Conservation (phyloP, 495 filamentous ascomycete species). For the Xylaria cubensis region DNA sequence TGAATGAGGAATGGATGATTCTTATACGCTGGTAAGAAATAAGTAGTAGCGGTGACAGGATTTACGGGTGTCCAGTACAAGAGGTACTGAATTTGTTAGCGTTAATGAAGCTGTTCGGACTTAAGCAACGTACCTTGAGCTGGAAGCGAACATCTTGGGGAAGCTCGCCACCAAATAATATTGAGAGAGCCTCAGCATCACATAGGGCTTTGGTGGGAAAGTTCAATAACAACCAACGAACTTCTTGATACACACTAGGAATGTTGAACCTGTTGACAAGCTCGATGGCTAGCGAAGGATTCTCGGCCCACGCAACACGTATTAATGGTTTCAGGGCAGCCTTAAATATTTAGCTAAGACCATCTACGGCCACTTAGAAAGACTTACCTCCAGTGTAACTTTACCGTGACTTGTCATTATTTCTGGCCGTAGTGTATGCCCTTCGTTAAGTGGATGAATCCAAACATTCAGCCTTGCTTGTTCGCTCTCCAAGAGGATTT, state of each 20-base stretch:
- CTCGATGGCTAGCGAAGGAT: slow-evolving; percentile 82
- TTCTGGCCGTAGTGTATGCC: slow-evolving; percentile 40
- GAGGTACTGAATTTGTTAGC: slow-evolving; percentile 71
- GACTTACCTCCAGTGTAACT: slow-evolving; percentile 58
- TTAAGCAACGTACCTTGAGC: slow-evolving; percentile 69
- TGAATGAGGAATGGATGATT: slow-evolving; percentile 95
- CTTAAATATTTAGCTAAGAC: slow-evolving; percentile 46
- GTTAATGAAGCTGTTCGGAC: neutral
- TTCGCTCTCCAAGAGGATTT: slow-evolving; percentile 83
- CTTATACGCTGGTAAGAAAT: slow-evolving; percentile 91
- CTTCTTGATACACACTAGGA: slow-evolving; percentile 69
- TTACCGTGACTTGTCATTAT: slow-evolving; percentile 42
- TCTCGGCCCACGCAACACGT: slow-evolving; percentile 83
- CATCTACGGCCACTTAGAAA: neutral
- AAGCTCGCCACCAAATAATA: slow-evolving; percentile 77
- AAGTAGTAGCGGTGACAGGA: slow-evolving; percentile 88
- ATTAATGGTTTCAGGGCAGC: slow-evolving; percentile 65
- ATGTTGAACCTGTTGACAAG: slow-evolving; percentile 80
- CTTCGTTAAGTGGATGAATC: slow-evolving; percentile 81
- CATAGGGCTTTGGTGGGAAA: slow-evolving; percentile 80
- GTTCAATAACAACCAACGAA: slow-evolving; percentile 78
- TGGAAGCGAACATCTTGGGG: slow-evolving; percentile 82
- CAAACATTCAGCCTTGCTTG: slow-evolving; percentile 83
- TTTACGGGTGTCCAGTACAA: slow-evolving; percentile 95
- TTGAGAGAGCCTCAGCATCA: slow-evolving; percentile 79